Conservation (phyloP, 2,329 filamentous ascomycete species). For the Ascochyta fabae region DNA sequence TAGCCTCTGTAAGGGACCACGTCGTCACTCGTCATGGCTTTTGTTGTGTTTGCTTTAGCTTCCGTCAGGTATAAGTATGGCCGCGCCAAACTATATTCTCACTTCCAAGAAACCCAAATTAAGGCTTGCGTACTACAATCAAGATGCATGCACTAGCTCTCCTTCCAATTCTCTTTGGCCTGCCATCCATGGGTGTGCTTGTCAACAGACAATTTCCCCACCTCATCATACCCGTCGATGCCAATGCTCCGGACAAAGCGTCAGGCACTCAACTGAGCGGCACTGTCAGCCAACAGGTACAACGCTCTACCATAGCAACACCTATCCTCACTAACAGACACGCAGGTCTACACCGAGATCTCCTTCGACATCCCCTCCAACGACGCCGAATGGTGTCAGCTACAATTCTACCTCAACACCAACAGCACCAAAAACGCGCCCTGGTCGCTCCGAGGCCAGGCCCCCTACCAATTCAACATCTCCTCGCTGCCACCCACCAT, state of each 20-base stretch:
- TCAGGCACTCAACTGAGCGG: conserved; percentile 34
- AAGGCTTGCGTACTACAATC: background rate
- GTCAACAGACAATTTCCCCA: conserved; percentile 37
- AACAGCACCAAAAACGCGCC: conserved; percentile 27
- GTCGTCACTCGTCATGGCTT: conserved; percentile 5
- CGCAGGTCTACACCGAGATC: conserved; percentile 31
- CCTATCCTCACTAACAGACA: background rate
- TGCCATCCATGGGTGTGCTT: conserved; percentile 20
- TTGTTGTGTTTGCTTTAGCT: background rate
- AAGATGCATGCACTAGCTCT: conserved; percentile 35
- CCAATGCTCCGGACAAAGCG: conserved; percentile 23
- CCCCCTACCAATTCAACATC: conserved; percentile 36
- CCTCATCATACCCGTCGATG: conserved; percentile 43
- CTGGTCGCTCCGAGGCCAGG: conserved; percentile 24
- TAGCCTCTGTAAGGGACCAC: conserved; percentile 17
- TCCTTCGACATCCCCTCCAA: conserved; percentile 42
- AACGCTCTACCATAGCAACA: background rate
- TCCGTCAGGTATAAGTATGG: conserved; percentile 16
- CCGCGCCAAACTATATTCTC: background rate
- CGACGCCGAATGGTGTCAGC: conserved; percentile 29
- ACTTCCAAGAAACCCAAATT: background rate
- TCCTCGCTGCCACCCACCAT: conserved; percentile 29
- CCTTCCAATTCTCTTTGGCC: conserved; percentile 25
- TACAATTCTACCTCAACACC: conserved; percentile 37
- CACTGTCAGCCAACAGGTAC: conserved; percentile 29